Evolutionary conservation across 352 stramenopile species (phyloP), one percentile per base, ranked within the genome.

Genomic region (Phytopythium cucurbitacearum): DNA sequence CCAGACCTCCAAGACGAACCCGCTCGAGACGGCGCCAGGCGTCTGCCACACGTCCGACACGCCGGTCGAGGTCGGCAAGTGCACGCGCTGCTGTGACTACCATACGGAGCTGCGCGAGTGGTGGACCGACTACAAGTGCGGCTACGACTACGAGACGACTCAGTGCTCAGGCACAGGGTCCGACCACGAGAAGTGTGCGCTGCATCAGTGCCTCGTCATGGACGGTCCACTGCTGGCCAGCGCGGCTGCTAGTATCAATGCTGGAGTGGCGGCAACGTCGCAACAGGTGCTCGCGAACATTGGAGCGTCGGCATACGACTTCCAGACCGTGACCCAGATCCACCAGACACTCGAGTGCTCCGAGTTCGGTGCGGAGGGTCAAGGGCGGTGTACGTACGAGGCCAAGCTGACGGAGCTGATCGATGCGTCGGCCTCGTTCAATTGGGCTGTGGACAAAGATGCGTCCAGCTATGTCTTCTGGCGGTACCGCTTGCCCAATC

Each of bases 111-210:
- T 91, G 28, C 67, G 73, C 37, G 80, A 91, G 53, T 75, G 62
- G 46, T 89, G 74, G 76, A 71, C 62, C 12, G 64, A 87, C 57
- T 91, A 83, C 64, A 75, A 65, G 48, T 91, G 80, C 40, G 62
- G 61, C 36, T 69, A 58, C 15, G 67, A 76, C 42, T 81, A 80
- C 40, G 76, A 83, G 12, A 48, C 63, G 3, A 44, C n/a, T 7
- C 40, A 15, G 11, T 51, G 61, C 8, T 56, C 46, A 1, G 85
- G 76, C 10, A 55, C 66, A 0, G 76, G 79, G 9, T 53, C 67
- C 36, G 48, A 52, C 0, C 36, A 37, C 35, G 38, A 75, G 38
- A 57, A 37, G 2, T 87, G 78, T 45, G 16, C 38, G 3, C 65
- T 81, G 36, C 54, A 76, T 40, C 80, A 91, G 50, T 91, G 80